Evolutionary conservation across 768 basidiomycete genomes (phyloP).

Genomic region (Exsudoporus frostii): DNA sequence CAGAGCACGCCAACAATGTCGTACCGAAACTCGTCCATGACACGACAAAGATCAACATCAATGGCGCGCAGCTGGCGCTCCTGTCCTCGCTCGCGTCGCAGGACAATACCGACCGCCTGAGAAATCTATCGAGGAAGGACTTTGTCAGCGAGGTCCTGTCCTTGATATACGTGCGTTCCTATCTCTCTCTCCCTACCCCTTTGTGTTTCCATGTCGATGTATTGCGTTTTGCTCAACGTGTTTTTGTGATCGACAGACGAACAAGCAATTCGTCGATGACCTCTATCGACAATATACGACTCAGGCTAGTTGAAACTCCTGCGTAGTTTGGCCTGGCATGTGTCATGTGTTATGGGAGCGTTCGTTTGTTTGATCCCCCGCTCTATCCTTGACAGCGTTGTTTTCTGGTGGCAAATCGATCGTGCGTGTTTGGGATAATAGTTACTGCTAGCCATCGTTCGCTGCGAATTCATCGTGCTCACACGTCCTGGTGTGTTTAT

Average conservation of each 20-base stretch:
- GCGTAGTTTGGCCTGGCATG: neutral
- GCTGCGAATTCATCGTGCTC: constrained; percentile 8
- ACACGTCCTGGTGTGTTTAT: neutral
- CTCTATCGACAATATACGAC: constrained; percentile 55
- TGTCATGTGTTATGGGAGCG: neutral
- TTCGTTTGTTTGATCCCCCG: neutral
- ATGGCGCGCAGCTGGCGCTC: constrained; percentile 23
- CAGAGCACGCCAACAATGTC: neutral
- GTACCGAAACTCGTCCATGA: constrained; percentile 7
- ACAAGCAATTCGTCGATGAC: constrained; percentile 58
- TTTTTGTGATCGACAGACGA: constrained; percentile 41
- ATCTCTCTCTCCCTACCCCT: too few relatives aligned
- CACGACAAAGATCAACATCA: constrained; percentile 14
- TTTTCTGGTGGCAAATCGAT: neutral
- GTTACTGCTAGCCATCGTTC: constrained; percentile 6
- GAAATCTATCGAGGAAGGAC: constrained; percentile 45
- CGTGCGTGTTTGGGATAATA: constrained; percentile 1
- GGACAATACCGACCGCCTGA: constrained; percentile 15
- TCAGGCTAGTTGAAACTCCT: constrained; percentile 6
- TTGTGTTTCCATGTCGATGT: too few relatives aligned
- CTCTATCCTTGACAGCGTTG: neutral
- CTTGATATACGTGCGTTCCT: constrained; percentile 53
- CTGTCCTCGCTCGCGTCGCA: constrained; percentile 22
- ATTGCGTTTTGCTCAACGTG: neutral
- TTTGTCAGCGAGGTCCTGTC: constrained; percentile 59